These are phyloP conservation scores for Solanum peruvianum DNA, from an alignment of 257 asterid species.

Conservation along the genomic window DNA sequence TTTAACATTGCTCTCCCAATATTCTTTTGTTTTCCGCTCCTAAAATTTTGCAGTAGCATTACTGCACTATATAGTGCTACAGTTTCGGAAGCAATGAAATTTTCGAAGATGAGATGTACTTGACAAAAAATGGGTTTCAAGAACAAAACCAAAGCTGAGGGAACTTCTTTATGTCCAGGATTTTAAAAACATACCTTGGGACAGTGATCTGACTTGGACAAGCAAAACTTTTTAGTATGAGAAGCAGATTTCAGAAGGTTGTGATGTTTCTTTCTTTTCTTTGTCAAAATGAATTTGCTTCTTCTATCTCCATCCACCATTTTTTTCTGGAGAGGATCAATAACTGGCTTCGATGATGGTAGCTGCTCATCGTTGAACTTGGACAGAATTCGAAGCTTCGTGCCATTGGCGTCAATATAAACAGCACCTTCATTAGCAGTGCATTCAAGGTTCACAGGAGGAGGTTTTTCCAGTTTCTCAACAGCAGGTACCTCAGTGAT, in stretches of 20 bases:
- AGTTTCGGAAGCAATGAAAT: neutral
- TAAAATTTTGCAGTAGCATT: neutral
- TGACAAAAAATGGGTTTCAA: neutral
- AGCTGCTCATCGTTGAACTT: slow-evolving; percentile 31
- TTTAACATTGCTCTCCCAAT: neutral
- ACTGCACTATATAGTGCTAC: neutral
- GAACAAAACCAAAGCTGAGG: neutral
- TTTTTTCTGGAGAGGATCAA: slow-evolving; percentile 22
- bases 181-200: slow-evolving; percentile 22
- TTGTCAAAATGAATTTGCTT: slow-evolving; percentile 21
- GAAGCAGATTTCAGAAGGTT: slow-evolving; percentile 33
- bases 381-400: slow-evolving; percentile 70
- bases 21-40: neutral
- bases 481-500: slow-evolving; percentile 13
- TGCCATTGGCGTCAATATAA: slow-evolving; percentile 70
- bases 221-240: slow-evolving; percentile 22
- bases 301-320: slow-evolving; percentile 26
- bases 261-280: slow-evolving; percentile 40
- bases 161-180: neutral
- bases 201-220: slow-evolving; percentile 8
- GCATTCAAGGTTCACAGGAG: slow-evolving; percentile 25
- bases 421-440: slow-evolving; percentile 47
- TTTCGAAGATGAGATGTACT: neutral
- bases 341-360: slow-evolving; percentile 7
- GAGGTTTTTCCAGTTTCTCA: slow-evolving; percentile 9